Conservation (phyloP, 2,329 filamentous ascomycete species). For the Chaetothyriales sp. region DNA sequence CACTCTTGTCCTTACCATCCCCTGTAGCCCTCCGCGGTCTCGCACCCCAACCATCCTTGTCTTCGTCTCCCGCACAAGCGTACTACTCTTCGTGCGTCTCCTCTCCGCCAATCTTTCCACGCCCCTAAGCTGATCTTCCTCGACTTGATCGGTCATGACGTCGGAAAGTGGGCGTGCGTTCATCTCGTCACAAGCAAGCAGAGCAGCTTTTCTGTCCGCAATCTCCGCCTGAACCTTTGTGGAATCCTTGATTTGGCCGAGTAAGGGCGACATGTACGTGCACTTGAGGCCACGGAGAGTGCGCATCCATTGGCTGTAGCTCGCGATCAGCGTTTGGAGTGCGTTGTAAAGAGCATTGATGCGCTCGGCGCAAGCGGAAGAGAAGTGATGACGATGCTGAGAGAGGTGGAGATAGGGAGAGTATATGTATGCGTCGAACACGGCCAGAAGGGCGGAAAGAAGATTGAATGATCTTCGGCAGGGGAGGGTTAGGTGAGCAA, state of each 20-base stretch:
- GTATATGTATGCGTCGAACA: conserved; percentile 15
- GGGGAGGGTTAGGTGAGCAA: conserved; percentile 4
- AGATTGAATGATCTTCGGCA: conserved; percentile 1
- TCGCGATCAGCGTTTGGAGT: background rate
- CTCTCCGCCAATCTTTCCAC: background rate
- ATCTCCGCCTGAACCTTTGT: background rate
- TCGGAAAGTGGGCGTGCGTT: background rate
- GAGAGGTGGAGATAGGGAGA: background rate
- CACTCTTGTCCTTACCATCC: background rate
- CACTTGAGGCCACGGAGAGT: background rate
- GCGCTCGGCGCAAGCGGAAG: background rate
- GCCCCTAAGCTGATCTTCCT: background rate
- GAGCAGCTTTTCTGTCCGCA: background rate
- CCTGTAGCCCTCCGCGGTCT: background rate
- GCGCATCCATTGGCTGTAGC: background rate
- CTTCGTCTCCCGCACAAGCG: background rate
- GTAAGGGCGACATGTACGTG: background rate
- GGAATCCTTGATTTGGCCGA: background rate
- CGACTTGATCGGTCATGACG: background rate
- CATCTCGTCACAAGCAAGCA: background rate
- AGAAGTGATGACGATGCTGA: background rate
- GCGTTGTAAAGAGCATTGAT: background rate
- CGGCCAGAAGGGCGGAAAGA: conserved; percentile 5
- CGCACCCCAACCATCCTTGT: background rate
- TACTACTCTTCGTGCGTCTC: background rate